phyloP scores from a whole-genome alignment of 805 yeast species.

The Candida hungchunana region DNA sequence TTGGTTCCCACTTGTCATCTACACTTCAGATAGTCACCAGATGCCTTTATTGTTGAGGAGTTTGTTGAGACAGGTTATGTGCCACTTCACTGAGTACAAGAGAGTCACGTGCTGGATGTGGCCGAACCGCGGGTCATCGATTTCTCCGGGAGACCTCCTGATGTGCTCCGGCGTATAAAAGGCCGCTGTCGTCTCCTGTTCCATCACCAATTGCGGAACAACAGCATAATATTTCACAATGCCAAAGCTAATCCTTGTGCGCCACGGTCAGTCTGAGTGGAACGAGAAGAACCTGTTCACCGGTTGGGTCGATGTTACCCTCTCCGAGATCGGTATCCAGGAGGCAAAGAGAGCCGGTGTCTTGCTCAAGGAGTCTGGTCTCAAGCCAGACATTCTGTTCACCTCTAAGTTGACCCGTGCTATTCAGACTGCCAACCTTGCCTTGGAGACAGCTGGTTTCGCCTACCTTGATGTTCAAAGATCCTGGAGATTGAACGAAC shows the following conservation, averaged over 20 bases:
- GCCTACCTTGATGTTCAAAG: constrained; percentile 88
- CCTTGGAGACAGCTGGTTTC: constrained; percentile 83
- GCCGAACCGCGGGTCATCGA: too few relatives aligned
- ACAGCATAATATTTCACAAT: constrained; percentile 21
- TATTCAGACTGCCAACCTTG: constrained; percentile 95
- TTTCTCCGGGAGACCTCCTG: constrained; percentile 6
- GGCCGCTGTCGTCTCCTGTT: too few relatives aligned
- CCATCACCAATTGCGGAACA: too few relatives aligned
- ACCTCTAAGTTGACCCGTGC: constrained; percentile 93
- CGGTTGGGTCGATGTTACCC: constrained; percentile 96
- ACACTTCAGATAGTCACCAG: too few relatives aligned
- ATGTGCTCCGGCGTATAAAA: constrained; percentile 4
- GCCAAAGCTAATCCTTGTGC: constrained; percentile 80
- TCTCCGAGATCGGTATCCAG: constrained; percentile 77
- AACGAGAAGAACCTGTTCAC: constrained; percentile 96
- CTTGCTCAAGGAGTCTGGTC: constrained; percentile 79
- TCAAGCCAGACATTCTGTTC: constrained; percentile 82
- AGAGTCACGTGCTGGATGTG: too few relatives aligned
- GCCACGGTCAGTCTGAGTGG: constrained; percentile 99
- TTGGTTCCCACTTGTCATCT: too few relatives aligned
- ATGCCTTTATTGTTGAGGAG: too few relatives aligned
- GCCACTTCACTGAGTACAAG: too few relatives aligned
- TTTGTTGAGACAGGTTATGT: too few relatives aligned
- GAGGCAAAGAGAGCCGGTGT: constrained; percentile 95
- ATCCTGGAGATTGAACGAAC: constrained; percentile 97